phyloP scores from a whole-genome alignment of 371 early-diverging fungal genomes.

The Amoeboaphelidium occidentale region DNA sequence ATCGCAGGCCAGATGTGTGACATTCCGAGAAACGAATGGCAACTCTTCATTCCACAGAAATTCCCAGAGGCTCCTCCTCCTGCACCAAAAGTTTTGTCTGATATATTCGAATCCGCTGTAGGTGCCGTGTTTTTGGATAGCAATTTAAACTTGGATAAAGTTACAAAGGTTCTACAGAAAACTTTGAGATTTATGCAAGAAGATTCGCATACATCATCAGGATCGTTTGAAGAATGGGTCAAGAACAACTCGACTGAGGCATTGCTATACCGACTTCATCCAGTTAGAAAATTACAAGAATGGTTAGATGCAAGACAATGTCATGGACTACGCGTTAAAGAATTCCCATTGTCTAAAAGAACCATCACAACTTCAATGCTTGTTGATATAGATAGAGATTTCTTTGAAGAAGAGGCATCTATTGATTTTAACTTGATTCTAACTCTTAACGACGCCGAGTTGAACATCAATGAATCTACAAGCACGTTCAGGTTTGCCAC shows the following conservation, averaged over 20 bases:
- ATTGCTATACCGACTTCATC: not conserved
- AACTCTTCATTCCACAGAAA: not conserved
- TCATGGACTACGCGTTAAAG: not conserved
- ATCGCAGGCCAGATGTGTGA: too few species aligned
- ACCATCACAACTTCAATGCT: too few species aligned
- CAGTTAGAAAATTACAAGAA: not conserved
- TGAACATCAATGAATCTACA: too few species aligned
- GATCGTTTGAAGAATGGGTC: not conserved
- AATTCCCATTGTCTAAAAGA: not conserved
- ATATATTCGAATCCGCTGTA: not conserved
- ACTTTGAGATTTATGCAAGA: not conserved
- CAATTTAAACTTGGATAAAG: not conserved
- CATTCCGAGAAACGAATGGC: too few species aligned
- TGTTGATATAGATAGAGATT: too few species aligned
- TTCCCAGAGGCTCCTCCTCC: not conserved
- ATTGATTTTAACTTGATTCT: too few species aligned
- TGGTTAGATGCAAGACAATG: not conserved
- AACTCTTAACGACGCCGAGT: too few species aligned
- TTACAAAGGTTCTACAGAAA: not conserved
- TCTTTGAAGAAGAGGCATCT: too few species aligned
- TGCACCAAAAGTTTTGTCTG: not conserved
- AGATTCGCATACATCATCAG: too few species aligned
- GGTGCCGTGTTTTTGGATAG: not conserved
- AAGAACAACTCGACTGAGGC: not conserved
- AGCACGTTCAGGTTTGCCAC: too few species aligned